Percentiles rank a stretch among this genome's conserved stretches.
Evolutionary conservation across 1,284 basidiomycete genomes (phyloP).

Genomic region (Cutaneotrichosporon sp.): DNA sequence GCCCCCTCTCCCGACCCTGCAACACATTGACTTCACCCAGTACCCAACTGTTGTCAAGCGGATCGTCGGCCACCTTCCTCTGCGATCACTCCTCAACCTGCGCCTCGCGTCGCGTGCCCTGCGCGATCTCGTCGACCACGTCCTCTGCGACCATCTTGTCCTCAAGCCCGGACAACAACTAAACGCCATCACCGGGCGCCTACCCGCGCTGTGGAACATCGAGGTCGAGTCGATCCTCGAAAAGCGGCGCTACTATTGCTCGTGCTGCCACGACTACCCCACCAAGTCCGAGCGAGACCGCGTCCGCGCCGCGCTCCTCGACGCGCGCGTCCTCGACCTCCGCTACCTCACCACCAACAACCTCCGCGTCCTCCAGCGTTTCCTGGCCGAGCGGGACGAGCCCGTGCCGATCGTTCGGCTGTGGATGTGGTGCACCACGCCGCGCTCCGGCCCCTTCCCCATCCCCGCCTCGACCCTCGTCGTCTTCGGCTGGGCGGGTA

Average conservation of each 20-base stretch:
- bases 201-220: not conserved
- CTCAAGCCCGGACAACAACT: not conserved
- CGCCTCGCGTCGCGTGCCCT: not conserved
- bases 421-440: slow-evolving; percentile 4
- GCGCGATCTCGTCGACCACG: not conserved
- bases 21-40: not conserved
- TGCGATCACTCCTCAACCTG: not conserved
- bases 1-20: not conserved
- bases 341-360: not conserved
- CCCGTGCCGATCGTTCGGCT: not conserved
- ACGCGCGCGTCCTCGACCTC: slow-evolving; percentile 3
- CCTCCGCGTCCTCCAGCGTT: not conserved
- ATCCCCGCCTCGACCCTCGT: not conserved
- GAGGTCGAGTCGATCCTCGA: not conserved
- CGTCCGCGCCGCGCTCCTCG: not conserved
- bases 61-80: not conserved
- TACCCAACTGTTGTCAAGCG: not conserved
- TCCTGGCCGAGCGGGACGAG: not conserved
- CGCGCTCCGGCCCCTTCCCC: not conserved
- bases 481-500: slow-evolving; percentile 5
- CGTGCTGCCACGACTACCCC: not conserved
- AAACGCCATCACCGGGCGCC: not conserved
- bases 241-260: not conserved
- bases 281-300: not conserved
- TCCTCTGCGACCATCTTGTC: slow-evolving; percentile 5